These are phyloP conservation scores for Zasmidium angulare DNA, from an alignment of 2,329 filamentous ascomycete species.

Conservation along the genomic window DNA sequence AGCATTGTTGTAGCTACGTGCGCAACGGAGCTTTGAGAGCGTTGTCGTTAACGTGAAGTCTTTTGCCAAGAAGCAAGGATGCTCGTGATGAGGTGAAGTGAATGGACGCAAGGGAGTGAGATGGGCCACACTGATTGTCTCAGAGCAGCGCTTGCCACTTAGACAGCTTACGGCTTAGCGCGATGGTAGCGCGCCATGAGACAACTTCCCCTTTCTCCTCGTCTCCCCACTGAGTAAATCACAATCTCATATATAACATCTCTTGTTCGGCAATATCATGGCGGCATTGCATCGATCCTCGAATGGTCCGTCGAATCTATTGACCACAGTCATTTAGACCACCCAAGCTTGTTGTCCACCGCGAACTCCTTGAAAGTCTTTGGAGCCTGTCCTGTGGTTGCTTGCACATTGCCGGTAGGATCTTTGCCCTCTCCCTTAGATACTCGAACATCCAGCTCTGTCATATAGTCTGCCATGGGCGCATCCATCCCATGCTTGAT, in stretches of 20 bases:
- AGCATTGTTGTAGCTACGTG: neutral
- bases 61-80: neutral
- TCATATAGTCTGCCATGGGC: slow-evolving; percentile 12
- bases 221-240: too few species aligned
- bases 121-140: neutral
- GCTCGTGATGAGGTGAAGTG: neutral
- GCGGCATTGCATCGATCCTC: too few species aligned
- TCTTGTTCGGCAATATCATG: too few species aligned
- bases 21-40: neutral
- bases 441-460: slow-evolving; percentile 16
- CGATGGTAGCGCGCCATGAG: too few species aligned
- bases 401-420: slow-evolving; percentile 11
- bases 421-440: slow-evolving; percentile 9
- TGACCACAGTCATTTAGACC: neutral
- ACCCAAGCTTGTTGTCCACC: slow-evolving; percentile 11
- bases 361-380: slow-evolving; percentile 12
- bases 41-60: neutral
- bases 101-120: neutral
- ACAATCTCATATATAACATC: too few species aligned
- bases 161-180: too few species aligned
- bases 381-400: slow-evolving; percentile 11
- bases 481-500: neutral
- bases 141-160: too few species aligned
- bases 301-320: too few species aligned
- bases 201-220: too few species aligned